A percentile compares a stretch with the other conserved stretches of the same genome.
phyloP scores from a whole-genome alignment of 768 basidiomycete species.

The Boletus rubescentipes region DNA sequence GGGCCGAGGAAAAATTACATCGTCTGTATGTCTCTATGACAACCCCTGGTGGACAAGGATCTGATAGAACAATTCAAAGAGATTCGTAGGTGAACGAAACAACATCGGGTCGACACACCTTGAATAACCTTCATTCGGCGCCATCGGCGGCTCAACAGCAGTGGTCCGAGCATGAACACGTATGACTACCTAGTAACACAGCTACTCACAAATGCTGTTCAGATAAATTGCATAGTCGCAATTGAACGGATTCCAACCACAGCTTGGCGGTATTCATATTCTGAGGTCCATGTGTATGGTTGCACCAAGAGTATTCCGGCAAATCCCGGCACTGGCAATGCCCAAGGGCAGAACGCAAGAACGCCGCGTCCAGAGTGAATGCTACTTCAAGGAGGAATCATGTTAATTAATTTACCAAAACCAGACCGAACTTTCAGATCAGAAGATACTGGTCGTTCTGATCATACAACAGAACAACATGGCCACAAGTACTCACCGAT shows the following conservation, averaged over 20 bases:
- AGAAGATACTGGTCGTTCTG: too few species aligned
- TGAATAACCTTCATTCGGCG: not conserved
- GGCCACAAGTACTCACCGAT: not conserved
- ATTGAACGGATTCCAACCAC: not conserved
- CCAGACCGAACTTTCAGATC: too few species aligned
- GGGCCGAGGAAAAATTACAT: not conserved
- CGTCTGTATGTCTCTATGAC: not conserved
- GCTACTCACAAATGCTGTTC: constrained; percentile 6
- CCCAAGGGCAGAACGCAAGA: not conserved
- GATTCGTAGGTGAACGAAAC: not conserved
- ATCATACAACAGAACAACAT: too few species aligned
- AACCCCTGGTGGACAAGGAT: not conserved
- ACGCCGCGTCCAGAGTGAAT: not conserved
- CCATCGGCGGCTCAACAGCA: not conserved
- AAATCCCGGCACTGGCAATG: too few species aligned
- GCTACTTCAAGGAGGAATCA: not conserved
- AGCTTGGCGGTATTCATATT: constrained; percentile 9
- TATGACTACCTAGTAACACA: not conserved
- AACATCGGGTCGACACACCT: not conserved
- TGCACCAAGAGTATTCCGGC: not conserved
- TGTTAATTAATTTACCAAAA: too few species aligned
- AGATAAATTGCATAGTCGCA: not conserved
- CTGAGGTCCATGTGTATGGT: too few species aligned
- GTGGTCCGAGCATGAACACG: not conserved
- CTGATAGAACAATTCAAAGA: not conserved